phyloP scores from a whole-genome alignment of 495 filamentous ascomycete genomes.

The Penicillium cinerascens region DNA sequence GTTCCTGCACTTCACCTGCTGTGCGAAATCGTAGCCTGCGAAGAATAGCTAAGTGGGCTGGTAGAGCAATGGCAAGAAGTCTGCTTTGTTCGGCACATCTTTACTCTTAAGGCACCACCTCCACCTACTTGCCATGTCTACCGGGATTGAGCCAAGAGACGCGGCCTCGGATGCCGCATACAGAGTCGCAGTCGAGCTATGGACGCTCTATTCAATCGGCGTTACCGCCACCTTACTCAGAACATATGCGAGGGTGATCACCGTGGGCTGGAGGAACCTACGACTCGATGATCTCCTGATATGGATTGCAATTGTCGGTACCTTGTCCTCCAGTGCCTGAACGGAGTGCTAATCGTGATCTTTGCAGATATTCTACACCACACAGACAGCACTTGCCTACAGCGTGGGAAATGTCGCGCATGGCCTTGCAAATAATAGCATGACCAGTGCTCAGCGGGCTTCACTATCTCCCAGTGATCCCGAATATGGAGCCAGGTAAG shows the following conservation, averaged over 20 bases:
- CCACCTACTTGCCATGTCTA: too few species aligned
- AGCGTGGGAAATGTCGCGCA: slow-evolving; percentile 31
- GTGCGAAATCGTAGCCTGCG: too few species aligned
- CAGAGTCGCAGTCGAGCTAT: slow-evolving; percentile 41
- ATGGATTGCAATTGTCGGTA: slow-evolving; percentile 45
- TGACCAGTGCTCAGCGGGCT: slow-evolving; percentile 43
- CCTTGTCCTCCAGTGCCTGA: neutral
- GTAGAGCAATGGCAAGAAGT: too few species aligned
- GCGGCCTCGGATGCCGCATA: slow-evolving; percentile 18
- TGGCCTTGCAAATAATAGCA: slow-evolving; percentile 49
- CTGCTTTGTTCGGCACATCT: too few species aligned
- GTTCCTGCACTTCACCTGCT: too few species aligned
- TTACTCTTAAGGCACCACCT: too few species aligned
- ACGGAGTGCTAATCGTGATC: slow-evolving; percentile 4
- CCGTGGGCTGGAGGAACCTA: slow-evolving; percentile 39
- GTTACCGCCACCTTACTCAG: slow-evolving; percentile 42
- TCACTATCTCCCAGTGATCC: slow-evolving; percentile 29
- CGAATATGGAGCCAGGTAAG: too few species aligned
- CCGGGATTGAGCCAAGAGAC: too few species aligned
- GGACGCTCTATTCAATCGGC: slow-evolving; percentile 44
- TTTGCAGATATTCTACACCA: slow-evolving; percentile 32
- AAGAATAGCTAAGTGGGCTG: too few species aligned
- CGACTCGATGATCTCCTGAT: slow-evolving; percentile 54
- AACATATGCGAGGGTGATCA: slow-evolving; percentile 38
- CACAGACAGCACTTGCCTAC: slow-evolving; percentile 35